phyloP scores from a whole-genome alignment of 441 rosid species.

The Eutrema salsugineum region DNA sequence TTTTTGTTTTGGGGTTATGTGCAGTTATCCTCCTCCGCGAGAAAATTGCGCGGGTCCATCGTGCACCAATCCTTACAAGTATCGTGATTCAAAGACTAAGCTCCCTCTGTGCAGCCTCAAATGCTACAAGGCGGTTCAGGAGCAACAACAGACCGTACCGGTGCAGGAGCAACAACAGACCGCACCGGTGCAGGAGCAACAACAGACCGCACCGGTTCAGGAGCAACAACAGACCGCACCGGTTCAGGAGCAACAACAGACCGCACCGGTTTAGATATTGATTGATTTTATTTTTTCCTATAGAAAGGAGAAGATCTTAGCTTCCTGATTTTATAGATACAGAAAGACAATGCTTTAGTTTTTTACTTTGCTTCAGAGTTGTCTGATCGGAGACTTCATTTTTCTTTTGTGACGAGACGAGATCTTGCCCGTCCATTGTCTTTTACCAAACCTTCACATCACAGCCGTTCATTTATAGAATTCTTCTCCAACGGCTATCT shows the following conservation, averaged over 20 bases:
- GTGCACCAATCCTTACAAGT: constrained; percentile 73
- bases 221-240: constrained; percentile 24
- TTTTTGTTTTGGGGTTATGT: background rate
- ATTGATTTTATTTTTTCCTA: constrained; percentile 24
- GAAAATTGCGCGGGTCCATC: constrained; percentile 89
- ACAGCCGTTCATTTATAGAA: constrained; percentile 18
- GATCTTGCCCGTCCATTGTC: constrained; percentile 20
- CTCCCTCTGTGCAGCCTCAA: constrained; percentile 88
- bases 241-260: constrained; percentile 43
- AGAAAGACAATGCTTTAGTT: background rate
- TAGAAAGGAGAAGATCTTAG: background rate
- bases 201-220: constrained; percentile 35
- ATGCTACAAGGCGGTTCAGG: constrained; percentile 83
- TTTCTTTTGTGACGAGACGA: constrained; percentile 1
- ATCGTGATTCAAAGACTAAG: constrained; percentile 80
- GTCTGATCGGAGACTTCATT: background rate
- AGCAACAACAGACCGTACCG: constrained; percentile 34
- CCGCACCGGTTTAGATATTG: constrained; percentile 45
- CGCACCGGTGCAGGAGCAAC: constrained; percentile 22
- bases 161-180: constrained; percentile 28
- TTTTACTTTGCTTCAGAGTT: constrained; percentile 6
- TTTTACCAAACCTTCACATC: constrained; percentile 24
- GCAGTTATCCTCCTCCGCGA: constrained; percentile 90
- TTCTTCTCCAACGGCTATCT: constrained; percentile 28
- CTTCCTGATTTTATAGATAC: background rate